A percentile compares a stretch with the other conserved stretches of the same genome.
Conservation (phyloP, 371 early-diverging fungal genomes). For the Lichtheimia ornata region DNA sequence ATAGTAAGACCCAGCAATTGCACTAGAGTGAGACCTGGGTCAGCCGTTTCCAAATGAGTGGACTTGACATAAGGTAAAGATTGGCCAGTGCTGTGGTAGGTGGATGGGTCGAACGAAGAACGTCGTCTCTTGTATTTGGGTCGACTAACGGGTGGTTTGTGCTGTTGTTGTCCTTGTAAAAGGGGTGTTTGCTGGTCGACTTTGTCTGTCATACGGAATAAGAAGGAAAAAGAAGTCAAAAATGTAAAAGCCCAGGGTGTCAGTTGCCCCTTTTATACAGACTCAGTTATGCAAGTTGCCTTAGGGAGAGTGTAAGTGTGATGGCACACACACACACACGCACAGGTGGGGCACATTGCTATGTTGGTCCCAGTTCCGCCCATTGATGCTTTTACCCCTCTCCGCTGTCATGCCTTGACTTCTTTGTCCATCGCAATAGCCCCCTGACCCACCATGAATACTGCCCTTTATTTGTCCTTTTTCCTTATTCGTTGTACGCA, state of each 20-base stretch:
- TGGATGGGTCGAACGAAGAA: conserved; percentile 46
- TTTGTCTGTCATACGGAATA: conserved; percentile 8
- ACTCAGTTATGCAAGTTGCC: conserved; percentile 6
- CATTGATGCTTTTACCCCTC: too few species aligned
- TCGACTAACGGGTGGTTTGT: conserved; percentile 36
- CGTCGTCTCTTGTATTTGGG: conserved; percentile 38
- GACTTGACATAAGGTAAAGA: conserved; percentile 17
- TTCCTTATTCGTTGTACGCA: too few species aligned
- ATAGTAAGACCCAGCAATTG: conserved; percentile 19
- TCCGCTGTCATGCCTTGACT: too few species aligned
- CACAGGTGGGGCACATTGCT: too few species aligned
- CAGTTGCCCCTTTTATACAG: conserved; percentile 2
- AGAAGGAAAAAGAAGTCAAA: neutral
- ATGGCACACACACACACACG: too few species aligned
- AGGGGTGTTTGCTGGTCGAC: conserved; percentile 21
- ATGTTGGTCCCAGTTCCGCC: too few species aligned
- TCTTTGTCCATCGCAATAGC: too few species aligned
- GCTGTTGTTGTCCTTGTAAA: conserved; percentile 12
- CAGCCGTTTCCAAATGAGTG: conserved; percentile 6
- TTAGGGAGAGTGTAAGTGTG: too few species aligned
- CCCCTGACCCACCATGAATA: too few species aligned
- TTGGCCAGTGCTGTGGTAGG: conserved; percentile 39
- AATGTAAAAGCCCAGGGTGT: too few species aligned
- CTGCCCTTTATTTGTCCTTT: too few species aligned
- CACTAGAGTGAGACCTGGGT: conserved; percentile 15